phyloP scores from a whole-genome alignment of 2,329 filamentous ascomycete genomes.

The Fusarium ambrosium region DNA sequence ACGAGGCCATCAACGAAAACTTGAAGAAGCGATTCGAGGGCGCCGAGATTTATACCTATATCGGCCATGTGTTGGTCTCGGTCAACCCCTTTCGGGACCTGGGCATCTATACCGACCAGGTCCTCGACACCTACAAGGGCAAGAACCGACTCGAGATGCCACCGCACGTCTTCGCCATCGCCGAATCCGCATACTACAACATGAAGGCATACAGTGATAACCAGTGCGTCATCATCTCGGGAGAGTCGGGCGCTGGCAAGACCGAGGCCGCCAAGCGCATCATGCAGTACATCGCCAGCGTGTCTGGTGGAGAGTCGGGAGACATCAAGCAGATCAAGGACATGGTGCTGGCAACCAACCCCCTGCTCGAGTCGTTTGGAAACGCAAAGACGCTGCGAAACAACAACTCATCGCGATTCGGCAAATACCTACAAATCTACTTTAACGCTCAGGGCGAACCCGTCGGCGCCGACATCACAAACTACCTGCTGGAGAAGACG shows the following conservation, averaged over 20 bases:
- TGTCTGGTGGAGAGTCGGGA: conserved; percentile 86
- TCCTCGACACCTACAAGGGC: conserved; percentile 93
- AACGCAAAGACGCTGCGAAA: conserved; percentile 98
- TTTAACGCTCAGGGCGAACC: conserved; percentile 94
- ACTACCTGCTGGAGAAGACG: conserved; percentile 96
- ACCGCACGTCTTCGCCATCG: conserved; percentile 97
- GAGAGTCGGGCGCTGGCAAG: conserved; percentile 97
- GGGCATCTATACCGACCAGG: conserved; percentile 96
- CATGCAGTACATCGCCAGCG: conserved; percentile 99
- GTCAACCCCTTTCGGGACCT: conserved; percentile 98
- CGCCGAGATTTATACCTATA: conserved; percentile 99
- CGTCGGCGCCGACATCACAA: conserved; percentile 96
- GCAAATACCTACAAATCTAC: conserved; percentile 97
- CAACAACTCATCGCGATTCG: conserved; percentile 98
- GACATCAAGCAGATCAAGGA: conserved; percentile 98
- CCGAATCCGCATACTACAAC: conserved; percentile 97
- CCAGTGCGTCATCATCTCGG: conserved; percentile 99
- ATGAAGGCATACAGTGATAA: conserved; percentile 99
- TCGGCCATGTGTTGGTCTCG: conserved; percentile 98
- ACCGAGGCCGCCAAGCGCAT: conserved; percentile 98
- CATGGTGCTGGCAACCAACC: conserved; percentile 99
- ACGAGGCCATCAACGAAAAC: conserved; percentile 99
- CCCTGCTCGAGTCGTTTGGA: conserved; percentile 95
- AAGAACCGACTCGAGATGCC: conserved; percentile 97
- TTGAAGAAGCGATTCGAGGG: conserved; percentile 98